These are phyloP conservation scores for Elongisporangium undulatum DNA, from an alignment of 352 stramenopile genomes.

Conservation along the genomic window DNA sequence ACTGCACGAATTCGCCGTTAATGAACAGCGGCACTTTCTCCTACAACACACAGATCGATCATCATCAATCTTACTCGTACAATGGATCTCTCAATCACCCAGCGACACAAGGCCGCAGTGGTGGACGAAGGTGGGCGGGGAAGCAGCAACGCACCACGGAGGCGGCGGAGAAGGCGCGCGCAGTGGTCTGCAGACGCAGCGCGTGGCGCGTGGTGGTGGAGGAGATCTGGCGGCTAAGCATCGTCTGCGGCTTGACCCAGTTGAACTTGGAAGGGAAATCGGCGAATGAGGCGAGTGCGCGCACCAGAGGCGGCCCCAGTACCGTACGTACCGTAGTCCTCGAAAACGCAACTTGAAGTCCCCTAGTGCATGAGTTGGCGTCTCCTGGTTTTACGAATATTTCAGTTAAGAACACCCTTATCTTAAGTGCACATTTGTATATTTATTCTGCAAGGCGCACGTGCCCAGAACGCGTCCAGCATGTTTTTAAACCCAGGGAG, in stretches of 20 bases:
- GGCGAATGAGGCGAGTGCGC: neutral
- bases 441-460: neutral
- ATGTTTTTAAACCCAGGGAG: neutral
- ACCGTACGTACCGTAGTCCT: neutral
- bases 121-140: no score
- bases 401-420: neutral
- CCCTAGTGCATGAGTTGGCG: neutral
- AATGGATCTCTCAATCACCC: neutral
- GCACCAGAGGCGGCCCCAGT: neutral
- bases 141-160: constrained; percentile 16
- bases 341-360: neutral
- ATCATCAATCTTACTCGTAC: neutral
- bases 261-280: neutral
- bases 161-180: constrained; percentile 38
- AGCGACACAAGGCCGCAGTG: constrained; percentile 2
- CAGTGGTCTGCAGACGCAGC: constrained; percentile 9
- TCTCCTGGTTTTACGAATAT: neutral
- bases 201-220: constrained; percentile 7
- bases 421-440: neutral
- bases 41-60: constrained; percentile 13
- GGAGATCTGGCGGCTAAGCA: constrained; percentile 21
- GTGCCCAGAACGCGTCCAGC: neutral
- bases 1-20: constrained; percentile 91
- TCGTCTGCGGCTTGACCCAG: constrained; percentile 2
- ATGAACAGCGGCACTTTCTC: constrained; percentile 87